A percentile compares a stretch with the other conserved stretches of the same genome.
Conservation (phyloP, 805 yeast genomes). For the Monosporozyma aerobia region DNA sequence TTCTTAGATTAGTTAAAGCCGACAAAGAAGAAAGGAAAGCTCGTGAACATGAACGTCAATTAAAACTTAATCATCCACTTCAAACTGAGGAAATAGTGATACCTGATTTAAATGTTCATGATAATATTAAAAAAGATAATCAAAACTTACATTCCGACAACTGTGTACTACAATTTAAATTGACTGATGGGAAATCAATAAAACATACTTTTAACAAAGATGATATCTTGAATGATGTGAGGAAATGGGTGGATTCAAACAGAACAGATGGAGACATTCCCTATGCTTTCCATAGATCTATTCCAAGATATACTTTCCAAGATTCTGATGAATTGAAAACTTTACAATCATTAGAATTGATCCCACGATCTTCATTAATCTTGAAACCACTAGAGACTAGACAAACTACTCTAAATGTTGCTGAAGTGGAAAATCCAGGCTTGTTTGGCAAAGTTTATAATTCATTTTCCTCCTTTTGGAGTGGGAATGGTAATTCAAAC, state of each 20-base stretch:
- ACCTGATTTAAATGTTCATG: conserved; percentile 12
- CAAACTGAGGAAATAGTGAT: neutral
- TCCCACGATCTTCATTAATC: conserved; percentile 67
- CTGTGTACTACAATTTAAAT: conserved; percentile 48
- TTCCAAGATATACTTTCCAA: conserved; percentile 56
- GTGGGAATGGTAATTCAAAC: neutral
- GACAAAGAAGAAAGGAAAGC: conserved; percentile 16
- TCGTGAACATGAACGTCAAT: neutral
- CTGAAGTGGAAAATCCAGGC: conserved; percentile 22
- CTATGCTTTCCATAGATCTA: conserved; percentile 38
- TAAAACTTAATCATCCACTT: neutral
- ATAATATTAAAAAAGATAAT: conserved; percentile 19
- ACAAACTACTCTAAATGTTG: conserved; percentile 19
- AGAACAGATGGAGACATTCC: conserved; percentile 41
- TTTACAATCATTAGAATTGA: conserved; percentile 46
- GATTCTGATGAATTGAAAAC: conserved; percentile 51
- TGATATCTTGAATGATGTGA: conserved; percentile 45
- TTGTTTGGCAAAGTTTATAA: conserved; percentile 27
- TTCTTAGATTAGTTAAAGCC: conserved; percentile 37
- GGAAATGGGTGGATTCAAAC: conserved; percentile 49
- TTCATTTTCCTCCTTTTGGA: conserved; percentile 31
- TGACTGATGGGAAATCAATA: conserved; percentile 57
- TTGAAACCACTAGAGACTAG: conserved; percentile 47
- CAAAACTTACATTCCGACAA: conserved; percentile 14
- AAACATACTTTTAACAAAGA: conserved; percentile 40